Base-by-base conservation (phyloP, 352 stramenopile species). In the Globisporangium irregulare region DNA sequence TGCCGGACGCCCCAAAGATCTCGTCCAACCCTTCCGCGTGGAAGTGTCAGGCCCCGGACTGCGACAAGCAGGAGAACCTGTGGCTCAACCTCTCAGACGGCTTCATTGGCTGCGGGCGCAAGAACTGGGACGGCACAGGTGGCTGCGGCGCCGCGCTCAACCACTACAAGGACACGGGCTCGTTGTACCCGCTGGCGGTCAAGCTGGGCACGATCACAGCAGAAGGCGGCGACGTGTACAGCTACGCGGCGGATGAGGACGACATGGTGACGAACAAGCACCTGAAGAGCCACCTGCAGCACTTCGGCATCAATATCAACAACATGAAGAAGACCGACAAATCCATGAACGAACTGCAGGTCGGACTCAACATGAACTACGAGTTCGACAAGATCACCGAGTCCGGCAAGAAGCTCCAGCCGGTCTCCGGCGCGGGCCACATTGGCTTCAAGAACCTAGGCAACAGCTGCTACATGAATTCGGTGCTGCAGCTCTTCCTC, bases 401-500 rank as follows among this genome's bases (percentile, higher is more conserved):
- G 78, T 90, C 89, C 18, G 97, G 97, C 10, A 92, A 95, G 63
- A 90, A 98, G 64, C 87, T 99, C 1, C 73, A 91, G 22, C 82
- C 94, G 0, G 82, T 99, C 6, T 89, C 87, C 1, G 97, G 97
- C 27, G 82, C 95, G 5, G 96, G 94, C 14, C 89, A 93, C 54
- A 93, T 99, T 55, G 98, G 98, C 3, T 94, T 99, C 48, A 96
- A 96, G 76, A 99, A 99, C 81, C 72, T 99, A n/a, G 98, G 98
- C 5, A 99, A 99, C 79, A 99, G 92, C 36, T 99, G 98, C 84
- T 99, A 99, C 84, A 95, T 99, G 83, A 99, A 99, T 75, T 98
- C 90, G 55, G 91, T 99, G 55, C 79, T 99, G 18, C 98, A 99
- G 79, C 70, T 99, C 20, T 73, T 99, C 9, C 73, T 98, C 41